These are phyloP conservation scores for Trichophyton benhamiae DNA, from an alignment of 2,329 filamentous ascomycete species.

Conservation along the genomic window DNA sequence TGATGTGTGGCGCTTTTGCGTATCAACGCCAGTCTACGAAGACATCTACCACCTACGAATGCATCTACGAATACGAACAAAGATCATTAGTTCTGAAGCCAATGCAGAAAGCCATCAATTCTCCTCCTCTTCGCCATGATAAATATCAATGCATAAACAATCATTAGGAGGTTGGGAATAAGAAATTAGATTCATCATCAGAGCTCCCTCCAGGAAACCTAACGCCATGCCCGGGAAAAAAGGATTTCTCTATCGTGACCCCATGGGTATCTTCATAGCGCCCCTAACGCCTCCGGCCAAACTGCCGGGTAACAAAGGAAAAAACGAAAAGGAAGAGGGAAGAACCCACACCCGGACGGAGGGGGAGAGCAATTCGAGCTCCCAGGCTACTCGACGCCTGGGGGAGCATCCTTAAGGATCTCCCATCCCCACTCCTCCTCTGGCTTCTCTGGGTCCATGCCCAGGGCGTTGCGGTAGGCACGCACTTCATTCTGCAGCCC, in stretches of 20 bases:
- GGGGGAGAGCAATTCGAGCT: neutral
- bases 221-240: neutral
- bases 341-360: neutral
- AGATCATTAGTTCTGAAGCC: neutral
- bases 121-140: neutral
- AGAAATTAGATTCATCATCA: neutral
- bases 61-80: neutral
- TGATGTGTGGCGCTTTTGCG: too few species aligned
- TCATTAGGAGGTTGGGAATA: neutral
- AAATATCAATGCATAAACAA: neutral
- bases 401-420: conserved; percentile 30
- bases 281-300: neutral
- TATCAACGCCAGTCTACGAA: neutral
- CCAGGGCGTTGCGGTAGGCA: conserved; percentile 35
- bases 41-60: too few species aligned
- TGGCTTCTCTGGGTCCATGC: conserved; percentile 36
- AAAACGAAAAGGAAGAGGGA: neutral
- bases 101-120: neutral
- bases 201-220: neutral
- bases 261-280: neutral
- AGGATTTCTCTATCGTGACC: neutral
- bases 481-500: conserved; percentile 40
- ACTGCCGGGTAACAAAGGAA: neutral
- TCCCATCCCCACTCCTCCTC: conserved; percentile 40
- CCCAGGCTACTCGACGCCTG: conserved; percentile 10